These are phyloP conservation scores for Solanum dulcamara DNA, from an alignment of 257 asterid genomes.

Conservation along the genomic window DNA sequence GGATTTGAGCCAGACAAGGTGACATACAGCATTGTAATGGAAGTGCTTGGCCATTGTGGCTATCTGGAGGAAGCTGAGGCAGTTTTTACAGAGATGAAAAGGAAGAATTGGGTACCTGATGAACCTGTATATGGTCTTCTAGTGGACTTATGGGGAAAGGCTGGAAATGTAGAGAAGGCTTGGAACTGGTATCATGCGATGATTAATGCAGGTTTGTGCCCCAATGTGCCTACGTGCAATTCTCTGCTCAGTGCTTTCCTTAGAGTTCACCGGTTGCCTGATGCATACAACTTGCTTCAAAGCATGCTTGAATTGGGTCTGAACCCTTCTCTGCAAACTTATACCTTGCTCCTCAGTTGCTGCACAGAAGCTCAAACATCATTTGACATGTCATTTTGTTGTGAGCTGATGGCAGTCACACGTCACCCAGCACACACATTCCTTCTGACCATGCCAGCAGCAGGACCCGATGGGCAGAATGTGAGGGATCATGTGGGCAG, in stretches of 20 bases:
- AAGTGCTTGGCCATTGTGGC: slow-evolving; percentile 95
- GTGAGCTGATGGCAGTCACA: slow-evolving; percentile 70
- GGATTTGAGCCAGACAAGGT: slow-evolving; percentile 94
- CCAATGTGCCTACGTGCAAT: slow-evolving; percentile 92
- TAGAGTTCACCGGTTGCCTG: slow-evolving; percentile 73
- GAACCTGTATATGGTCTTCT: slow-evolving; percentile 94
- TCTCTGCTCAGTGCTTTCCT: slow-evolving; percentile 89
- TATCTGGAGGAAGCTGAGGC: slow-evolving; percentile 89
- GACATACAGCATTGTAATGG: slow-evolving; percentile 93
- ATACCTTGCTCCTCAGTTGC: slow-evolving; percentile 81
- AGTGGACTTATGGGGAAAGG: slow-evolving; percentile 90
- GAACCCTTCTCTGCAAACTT: slow-evolving; percentile 75
- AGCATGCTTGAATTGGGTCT: slow-evolving; percentile 74
- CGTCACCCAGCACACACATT: slow-evolving; percentile 84
- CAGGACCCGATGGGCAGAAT: slow-evolving; percentile 84
- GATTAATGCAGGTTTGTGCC: slow-evolving; percentile 71
- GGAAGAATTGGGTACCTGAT: slow-evolving; percentile 92
- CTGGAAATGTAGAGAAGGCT: slow-evolving; percentile 84
- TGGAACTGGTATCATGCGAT: slow-evolving; percentile 82
- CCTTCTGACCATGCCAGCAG: slow-evolving; percentile 71
- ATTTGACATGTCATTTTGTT: slow-evolving; percentile 55
- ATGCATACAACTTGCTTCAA: slow-evolving; percentile 69
- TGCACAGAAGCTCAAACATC: slow-evolving; percentile 84
- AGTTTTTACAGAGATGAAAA: slow-evolving; percentile 70
- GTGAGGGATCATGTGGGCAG: slow-evolving; percentile 67